A percentile compares a stretch with the other conserved stretches of the same genome.
phyloP scores from a whole-genome alignment of 1,139 yeast species.

The Debaryomycetaceae sp. region DNA sequence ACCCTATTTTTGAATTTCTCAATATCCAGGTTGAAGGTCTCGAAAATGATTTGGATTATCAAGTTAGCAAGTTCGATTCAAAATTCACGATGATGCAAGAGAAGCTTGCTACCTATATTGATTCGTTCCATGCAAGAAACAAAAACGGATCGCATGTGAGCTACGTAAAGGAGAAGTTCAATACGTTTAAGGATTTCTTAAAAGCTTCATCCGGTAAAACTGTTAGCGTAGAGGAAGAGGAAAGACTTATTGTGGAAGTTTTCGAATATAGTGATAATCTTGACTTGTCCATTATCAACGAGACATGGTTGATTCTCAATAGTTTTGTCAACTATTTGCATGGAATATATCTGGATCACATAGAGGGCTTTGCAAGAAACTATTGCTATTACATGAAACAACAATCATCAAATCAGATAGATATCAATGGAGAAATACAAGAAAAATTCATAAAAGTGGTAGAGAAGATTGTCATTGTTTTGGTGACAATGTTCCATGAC shows the following conservation, averaged over 20 bases:
- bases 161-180: constrained; percentile 40
- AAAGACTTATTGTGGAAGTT: constrained; percentile 27
- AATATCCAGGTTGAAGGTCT: constrained; percentile 31
- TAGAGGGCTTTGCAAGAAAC: constrained; percentile 36
- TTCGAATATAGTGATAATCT: constrained; percentile 40
- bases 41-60: constrained; percentile 35
- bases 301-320: constrained; percentile 42
- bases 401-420: constrained; percentile 22
- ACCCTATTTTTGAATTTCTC: constrained; percentile 40
- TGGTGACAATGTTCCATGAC: constrained; percentile 31
- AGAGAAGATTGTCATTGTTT: constrained; percentile 22
- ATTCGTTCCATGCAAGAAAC: constrained; percentile 30
- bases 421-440: constrained; percentile 27
- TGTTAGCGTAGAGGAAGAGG: constrained; percentile 24
- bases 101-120: constrained; percentile 35
- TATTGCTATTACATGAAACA: constrained; percentile 30
- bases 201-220: constrained; percentile 25
- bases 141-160: constrained; percentile 37
- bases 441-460: constrained; percentile 25
- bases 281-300: constrained; percentile 43
- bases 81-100: constrained; percentile 40
- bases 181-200: constrained; percentile 33
- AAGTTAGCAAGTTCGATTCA: constrained; percentile 31
- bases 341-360: constrained; percentile 26
- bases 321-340: constrained; percentile 37